These are phyloP conservation scores for Piper betle DNA, from an alignment of 164 flowering plant species.

Conservation along the genomic window DNA sequence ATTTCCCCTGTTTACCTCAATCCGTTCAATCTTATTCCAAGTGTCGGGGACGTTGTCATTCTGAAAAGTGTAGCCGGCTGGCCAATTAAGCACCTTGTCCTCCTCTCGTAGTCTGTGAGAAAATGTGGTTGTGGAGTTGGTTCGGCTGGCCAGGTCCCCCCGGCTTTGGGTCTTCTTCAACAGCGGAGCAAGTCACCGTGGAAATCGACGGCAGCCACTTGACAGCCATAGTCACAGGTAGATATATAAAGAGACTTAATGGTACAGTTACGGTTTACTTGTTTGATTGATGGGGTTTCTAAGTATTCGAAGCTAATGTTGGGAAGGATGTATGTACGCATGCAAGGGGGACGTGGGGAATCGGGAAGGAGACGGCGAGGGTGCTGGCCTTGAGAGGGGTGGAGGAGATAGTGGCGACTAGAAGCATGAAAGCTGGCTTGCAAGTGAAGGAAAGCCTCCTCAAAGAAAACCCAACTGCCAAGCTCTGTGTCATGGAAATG, in stretches of 20 bases:
- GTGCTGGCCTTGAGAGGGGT: slow-evolving; percentile 66
- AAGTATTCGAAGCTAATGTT: neutral
- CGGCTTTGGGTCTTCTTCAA: slow-evolving; percentile 14
- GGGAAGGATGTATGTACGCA: too few relatives aligned
- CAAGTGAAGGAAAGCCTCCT: slow-evolving; percentile 33
- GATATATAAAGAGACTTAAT: neutral
- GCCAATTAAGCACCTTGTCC: too few relatives aligned
- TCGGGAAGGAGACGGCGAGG: slow-evolving; percentile 25
- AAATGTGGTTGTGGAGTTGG: too few relatives aligned
- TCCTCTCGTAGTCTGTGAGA: too few relatives aligned
- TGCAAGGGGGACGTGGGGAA: slow-evolving; percentile 14
- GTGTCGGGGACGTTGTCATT: too few relatives aligned
- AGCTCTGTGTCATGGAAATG: slow-evolving; percentile 59
- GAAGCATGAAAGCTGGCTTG: slow-evolving; percentile 33
- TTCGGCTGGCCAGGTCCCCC: slow-evolving; percentile 8
- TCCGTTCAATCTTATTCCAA: too few relatives aligned
- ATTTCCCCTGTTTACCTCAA: too few relatives aligned
- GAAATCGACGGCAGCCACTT: slow-evolving; percentile 19
- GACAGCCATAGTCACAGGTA: slow-evolving; percentile 22
- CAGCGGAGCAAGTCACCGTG: slow-evolving; percentile 21
- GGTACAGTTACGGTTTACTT: neutral
- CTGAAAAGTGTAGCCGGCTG: too few relatives aligned
- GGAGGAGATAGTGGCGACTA: slow-evolving; percentile 45
- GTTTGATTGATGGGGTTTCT: slow-evolving; percentile 1
- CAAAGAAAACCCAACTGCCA: slow-evolving; percentile 39